Base-by-base conservation (phyloP, 805 yeast genomes). In the Dipodascopsis tothii region DNA sequence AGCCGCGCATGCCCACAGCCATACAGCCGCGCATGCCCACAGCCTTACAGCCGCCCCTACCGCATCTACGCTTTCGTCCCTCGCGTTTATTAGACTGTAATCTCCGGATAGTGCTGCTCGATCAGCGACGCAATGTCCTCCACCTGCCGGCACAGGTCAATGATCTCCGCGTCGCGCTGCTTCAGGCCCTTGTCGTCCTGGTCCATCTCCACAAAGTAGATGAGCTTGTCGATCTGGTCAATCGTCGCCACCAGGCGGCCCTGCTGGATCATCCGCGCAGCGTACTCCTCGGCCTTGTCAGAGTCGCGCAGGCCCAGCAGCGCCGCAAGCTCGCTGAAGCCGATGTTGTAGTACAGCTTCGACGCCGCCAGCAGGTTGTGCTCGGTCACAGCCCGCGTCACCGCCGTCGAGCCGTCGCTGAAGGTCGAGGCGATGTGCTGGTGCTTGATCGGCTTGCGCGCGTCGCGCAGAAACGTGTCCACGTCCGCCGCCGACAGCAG, bases 291-390 rank as follows among this genome's bases (percentile, higher is more conserved):
- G 3, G 61, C 58, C 27, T 44, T 41, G n/a, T 25, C 47, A 4
- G 37, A 40, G 9, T 52, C 50, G 4, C 27, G n/a, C 18, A 62
- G 51, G 2, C 51, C 57, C 20, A 61, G 50, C 14, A 60, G 33
- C 23, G 37, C 35, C 3, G 58, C 62, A 20, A 61, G 50, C 33
- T 57, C 51, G n/a, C 44, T 35, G 35, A 59, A 40, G 16, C 56
- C 46, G 27, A 62, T 57, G 39, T 55, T 56, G 11, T 47, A 42
- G 50, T 58, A 61, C 21, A 62, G 45, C 28, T 52, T 50, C 3
- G 66, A 61, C 3, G 62, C 56, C 3, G 66, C 59, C 21, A 56
- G 46, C 22, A 61, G 54, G 41, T 61, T 61, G 45, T 61, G 66
- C 40, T 60, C 64, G 19, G 58, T 52, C n/a, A 62, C 55, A 2